Percentiles rank a stretch among this genome's conserved stretches.
Evolutionary conservation across 306 rosid genomes (phyloP).

Genomic region (Acmispon strigosus): DNA sequence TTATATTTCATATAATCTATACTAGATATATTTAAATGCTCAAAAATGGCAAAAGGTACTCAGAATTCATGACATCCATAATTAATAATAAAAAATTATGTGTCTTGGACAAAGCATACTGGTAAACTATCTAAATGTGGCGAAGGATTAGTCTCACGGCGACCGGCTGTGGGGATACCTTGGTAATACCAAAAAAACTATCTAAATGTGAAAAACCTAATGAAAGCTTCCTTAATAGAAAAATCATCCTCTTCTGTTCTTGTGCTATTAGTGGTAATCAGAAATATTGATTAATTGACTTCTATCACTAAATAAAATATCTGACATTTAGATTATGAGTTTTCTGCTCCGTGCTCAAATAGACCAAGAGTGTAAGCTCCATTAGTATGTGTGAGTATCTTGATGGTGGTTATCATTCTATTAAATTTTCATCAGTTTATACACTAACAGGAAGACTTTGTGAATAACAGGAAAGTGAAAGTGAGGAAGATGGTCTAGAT

Average conservation of each 20-base stretch:
- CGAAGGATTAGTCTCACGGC: no score
- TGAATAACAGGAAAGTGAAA: constrained; percentile 50
- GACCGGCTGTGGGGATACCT: no score
- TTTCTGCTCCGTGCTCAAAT: neutral
- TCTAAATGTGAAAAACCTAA: no score
- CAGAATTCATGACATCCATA: no score
- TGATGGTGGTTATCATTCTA: neutral
- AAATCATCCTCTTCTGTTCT: neutral
- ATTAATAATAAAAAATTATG: no score
- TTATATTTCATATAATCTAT: no score
- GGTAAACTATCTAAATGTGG: no score
- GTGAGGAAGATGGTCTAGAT: constrained; percentile 51
- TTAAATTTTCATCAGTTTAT: neutral
- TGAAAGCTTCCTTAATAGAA: no score
- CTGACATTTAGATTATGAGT: neutral
- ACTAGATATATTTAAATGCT: no score
- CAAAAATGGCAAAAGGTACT: no score
- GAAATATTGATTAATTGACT: neutral
- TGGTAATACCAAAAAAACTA: no score
- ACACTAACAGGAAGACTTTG: neutral
- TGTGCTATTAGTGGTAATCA: neutral
- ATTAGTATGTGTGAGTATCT: neutral
- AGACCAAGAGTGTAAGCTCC: neutral
- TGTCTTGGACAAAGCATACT: no score
- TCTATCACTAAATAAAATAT: neutral